These are phyloP conservation scores for Xylariaceae sp. DNA, from an alignment of 2,329 filamentous ascomycete genomes.

Conservation along the genomic window DNA sequence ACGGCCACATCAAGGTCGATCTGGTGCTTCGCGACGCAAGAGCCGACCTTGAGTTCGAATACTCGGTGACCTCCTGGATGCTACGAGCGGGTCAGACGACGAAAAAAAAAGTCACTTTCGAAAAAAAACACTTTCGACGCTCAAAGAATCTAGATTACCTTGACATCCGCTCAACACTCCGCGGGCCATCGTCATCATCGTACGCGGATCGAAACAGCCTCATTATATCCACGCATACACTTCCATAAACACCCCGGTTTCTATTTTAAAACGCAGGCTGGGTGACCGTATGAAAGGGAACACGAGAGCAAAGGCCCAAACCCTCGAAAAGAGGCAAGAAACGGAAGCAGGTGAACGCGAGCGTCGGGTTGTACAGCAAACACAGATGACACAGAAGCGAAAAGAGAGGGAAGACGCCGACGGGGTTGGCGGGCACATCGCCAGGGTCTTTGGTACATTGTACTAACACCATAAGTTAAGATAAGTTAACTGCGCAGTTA, in stretches of 20 bases:
- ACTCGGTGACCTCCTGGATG: conserved; percentile 29
- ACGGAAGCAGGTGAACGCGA: background rate
- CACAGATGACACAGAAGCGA: background rate
- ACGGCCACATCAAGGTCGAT: conserved; percentile 32
- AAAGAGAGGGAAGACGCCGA: background rate
- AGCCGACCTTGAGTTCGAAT: conserved; percentile 27
- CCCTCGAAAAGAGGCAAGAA: background rate
- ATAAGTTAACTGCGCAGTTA: too few species aligned
- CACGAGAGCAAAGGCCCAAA: background rate
- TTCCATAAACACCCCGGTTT: conserved; percentile 12
- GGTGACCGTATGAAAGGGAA: conserved; percentile 19
- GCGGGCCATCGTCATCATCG: conserved; percentile 24
- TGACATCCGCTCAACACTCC: conserved; percentile 29
- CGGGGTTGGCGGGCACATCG: background rate
- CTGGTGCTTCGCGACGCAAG: conserved; percentile 27
- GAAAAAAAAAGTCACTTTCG: too few species aligned
- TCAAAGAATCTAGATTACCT: conserved; percentile 22
- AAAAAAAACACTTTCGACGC: background rate
- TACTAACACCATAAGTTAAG: too few species aligned
- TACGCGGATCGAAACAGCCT: conserved; percentile 27
- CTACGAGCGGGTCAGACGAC: conserved; percentile 24
- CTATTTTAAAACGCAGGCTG: conserved; percentile 12
- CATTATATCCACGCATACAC: conserved; percentile 25
- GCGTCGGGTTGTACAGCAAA: background rate
- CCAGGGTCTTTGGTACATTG: background rate